Percentiles rank a stretch among this genome's conserved stretches.
phyloP scores from a whole-genome alignment of 345 rosid genomes.

The Schrenkiella parvula region DNA sequence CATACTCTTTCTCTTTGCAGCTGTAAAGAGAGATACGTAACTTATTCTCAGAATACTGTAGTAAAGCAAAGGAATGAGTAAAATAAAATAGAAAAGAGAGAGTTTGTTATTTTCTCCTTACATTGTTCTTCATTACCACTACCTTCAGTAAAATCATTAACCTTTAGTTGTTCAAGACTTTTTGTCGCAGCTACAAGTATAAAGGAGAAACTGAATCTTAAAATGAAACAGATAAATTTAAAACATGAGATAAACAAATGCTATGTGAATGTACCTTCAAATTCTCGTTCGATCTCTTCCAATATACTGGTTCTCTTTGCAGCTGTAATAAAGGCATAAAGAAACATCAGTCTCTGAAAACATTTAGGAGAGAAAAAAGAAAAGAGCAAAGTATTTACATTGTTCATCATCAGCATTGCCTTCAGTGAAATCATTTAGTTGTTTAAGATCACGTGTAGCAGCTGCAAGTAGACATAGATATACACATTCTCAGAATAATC shows the following conservation, averaged over 20 bases:
- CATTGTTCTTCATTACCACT: slow-evolving; percentile 12
- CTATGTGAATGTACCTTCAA: slow-evolving; percentile 16
- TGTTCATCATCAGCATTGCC: slow-evolving; percentile 19
- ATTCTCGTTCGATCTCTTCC: slow-evolving; percentile 23
- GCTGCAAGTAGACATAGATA: slow-evolving; percentile 4
- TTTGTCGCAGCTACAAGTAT: slow-evolving; percentile 20
- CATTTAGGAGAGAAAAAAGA: neutral
- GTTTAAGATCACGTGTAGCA: neutral
- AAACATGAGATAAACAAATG: neutral
- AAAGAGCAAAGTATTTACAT: neutral
- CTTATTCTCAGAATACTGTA: neutral
- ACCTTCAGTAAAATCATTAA: neutral
- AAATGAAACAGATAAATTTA: neutral
- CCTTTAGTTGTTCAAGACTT: neutral
- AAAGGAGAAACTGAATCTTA: neutral
- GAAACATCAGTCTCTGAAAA: neutral
- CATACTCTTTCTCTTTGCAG: slow-evolving; percentile 12
- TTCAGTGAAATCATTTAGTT: neutral
- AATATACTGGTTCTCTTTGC: slow-evolving; percentile 13
- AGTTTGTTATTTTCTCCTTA: neutral
- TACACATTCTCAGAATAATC: neutral
- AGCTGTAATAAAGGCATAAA: slow-evolving; percentile 1
- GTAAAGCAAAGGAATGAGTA: neutral
- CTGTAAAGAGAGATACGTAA: neutral
- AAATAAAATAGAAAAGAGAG: neutral